Evolutionary conservation across 2,329 filamentous ascomycete species (phyloP).

Genomic region (Colletotrichum brevisporum): DNA sequence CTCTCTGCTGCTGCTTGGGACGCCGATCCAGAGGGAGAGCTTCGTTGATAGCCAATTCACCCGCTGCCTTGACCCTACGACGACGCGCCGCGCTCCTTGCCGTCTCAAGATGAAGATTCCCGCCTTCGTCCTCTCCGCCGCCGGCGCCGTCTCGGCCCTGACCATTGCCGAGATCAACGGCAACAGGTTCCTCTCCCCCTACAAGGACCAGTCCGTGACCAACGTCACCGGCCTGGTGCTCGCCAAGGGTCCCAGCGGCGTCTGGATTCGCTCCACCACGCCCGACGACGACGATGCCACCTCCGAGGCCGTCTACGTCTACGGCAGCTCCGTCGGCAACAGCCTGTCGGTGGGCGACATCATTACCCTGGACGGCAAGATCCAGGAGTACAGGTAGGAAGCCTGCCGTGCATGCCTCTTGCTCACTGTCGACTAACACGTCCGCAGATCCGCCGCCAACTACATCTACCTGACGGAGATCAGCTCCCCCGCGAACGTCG

Average conservation of each 20-base stretch:
- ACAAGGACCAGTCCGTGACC: slow-evolving; percentile 67
- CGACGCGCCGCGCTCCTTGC: neutral
- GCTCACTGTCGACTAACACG: slow-evolving; percentile 28
- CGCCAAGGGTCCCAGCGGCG: slow-evolving; percentile 71
- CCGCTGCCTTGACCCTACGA: neutral
- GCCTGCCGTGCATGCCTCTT: neutral
- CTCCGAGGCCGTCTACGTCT: slow-evolving; percentile 78
- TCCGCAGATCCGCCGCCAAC: slow-evolving; percentile 61
- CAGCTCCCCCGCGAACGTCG: slow-evolving; percentile 66
- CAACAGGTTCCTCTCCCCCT: slow-evolving; percentile 73
- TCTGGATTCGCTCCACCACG: slow-evolving; percentile 74
- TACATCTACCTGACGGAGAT: slow-evolving; percentile 78
- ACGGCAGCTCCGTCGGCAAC: slow-evolving; percentile 63
- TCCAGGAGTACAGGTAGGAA: slow-evolving; percentile 68
- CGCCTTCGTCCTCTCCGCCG: slow-evolving; percentile 47
- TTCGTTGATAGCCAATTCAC: slow-evolving; percentile 20
- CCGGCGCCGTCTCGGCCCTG: slow-evolving; percentile 53
- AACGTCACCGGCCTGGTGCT: slow-evolving; percentile 75
- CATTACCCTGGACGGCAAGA: slow-evolving; percentile 71
- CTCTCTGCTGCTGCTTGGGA: slow-evolving; percentile 28
- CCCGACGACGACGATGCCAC: slow-evolving; percentile 69
- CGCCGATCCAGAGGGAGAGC: slow-evolving; percentile 26
- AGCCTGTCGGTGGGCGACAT: slow-evolving; percentile 74
- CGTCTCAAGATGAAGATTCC: slow-evolving; percentile 49
- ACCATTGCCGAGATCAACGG: slow-evolving; percentile 77